Evolutionary conservation across 2,329 filamentous ascomycete species (phyloP), one percentile per base, ranked within the genome.

Genomic region (Diplodia mutila): DNA sequence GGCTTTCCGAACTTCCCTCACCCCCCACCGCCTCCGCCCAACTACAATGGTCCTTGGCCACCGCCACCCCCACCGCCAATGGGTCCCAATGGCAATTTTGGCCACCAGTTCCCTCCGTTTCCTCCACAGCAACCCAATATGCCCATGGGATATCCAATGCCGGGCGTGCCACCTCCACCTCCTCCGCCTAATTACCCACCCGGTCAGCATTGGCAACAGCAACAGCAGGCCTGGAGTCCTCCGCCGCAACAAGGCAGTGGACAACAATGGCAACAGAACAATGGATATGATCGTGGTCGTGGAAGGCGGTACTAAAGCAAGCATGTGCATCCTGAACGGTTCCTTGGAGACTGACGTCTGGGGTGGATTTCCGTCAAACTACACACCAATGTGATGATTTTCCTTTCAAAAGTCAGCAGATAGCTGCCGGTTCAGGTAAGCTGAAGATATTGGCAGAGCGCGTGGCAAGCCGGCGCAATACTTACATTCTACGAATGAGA

Each of bases 21-120:
- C 18, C 65, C 65, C 34, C 61, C 67, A n/a, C 67, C 64, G 8
- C 64, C 67, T 2, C 67, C 54, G 7, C 61, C 51, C 25, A 69
- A 67, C 37, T 69, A 67, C 25, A 67, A 55, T 48, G 67, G 67
- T 3, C 51, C 59, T 29, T 69, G 67, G 67, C 67, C 67, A 16
- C 67, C 67, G 32, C 63, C 67, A 25, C 67, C 63, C 1, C 55
- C 66, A 8, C 65, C 65, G 16, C 65, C 65, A 16, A 53, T 67
- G 55, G 42, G 27, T 18, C 32, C 65, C 4, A 67, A 52, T 23
- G 32, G 55, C 18, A 48, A 48, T 25, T 67, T 39, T 25, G 29
- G 53, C 46, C 53, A 66, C 21, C 65, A 61, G 32, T 67, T 61
- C 7, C 54, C 65, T 32, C 39, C 39, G 4, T 67, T 61, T 9